Percentiles rank a stretch among this genome's conserved stretches.
Conservation (phyloP, 345 rosid species). For the Citropsis articulata region DNA sequence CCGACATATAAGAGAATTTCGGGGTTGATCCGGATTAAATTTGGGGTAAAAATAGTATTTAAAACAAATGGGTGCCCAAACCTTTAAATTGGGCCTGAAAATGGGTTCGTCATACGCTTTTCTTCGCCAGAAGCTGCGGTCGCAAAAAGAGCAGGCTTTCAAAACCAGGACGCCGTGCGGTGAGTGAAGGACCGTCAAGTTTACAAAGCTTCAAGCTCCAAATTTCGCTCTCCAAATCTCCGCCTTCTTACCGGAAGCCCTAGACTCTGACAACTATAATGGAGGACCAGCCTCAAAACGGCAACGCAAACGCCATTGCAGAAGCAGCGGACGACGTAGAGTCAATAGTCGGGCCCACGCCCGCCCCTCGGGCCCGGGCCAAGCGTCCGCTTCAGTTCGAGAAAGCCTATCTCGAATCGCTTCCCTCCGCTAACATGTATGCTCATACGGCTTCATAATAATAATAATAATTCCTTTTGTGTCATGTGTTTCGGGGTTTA, state of each 20-base stretch:
- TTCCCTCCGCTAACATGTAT: constrained; percentile 88
- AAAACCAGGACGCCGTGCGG: not conserved
- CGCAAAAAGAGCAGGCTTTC: not conserved
- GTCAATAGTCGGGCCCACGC: constrained; percentile 68
- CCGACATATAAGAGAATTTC: too few relatives aligned
- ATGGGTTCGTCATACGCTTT: not conserved
- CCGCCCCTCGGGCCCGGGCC: constrained; percentile 60
- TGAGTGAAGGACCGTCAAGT: not conserved
- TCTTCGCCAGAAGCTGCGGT: not conserved
- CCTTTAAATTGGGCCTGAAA: not conserved
- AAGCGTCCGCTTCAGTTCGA: constrained; percentile 97
- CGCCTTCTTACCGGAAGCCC: not conserved
- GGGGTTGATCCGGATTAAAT: too few relatives aligned
- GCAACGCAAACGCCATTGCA: constrained; percentile 22
- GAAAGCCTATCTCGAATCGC: constrained; percentile 79
- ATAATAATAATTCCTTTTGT: not conserved
- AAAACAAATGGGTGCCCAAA: not conserved
- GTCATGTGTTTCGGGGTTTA: not conserved
- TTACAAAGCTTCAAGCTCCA: not conserved
- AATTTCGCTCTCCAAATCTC: not conserved
- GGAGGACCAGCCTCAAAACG: constrained; percentile 51
- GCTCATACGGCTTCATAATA: not conserved
- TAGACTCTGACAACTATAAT: constrained; percentile 11
- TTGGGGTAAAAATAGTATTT: too few relatives aligned
- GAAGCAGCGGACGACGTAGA: constrained; percentile 43